These are phyloP conservation scores for Chimonanthus praecox DNA, from an alignment of 164 flowering plant species.

Conservation along the genomic window DNA sequence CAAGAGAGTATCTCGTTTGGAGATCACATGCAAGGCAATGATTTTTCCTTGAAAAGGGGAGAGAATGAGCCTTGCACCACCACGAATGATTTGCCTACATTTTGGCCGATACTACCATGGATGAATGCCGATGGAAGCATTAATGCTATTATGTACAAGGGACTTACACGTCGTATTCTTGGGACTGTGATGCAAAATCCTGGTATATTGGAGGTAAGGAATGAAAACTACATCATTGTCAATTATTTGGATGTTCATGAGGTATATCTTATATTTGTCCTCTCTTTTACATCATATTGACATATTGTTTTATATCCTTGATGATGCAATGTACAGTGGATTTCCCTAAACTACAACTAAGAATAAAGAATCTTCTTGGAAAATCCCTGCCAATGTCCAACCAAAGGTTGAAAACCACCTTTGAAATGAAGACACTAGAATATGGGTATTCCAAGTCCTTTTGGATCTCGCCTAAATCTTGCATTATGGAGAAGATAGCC, in stretches of 20 bases:
- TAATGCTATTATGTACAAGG: constrained; percentile 55
- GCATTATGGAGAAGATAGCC: too few species aligned
- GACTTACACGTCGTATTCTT: constrained; percentile 69
- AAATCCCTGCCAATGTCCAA: too few species aligned
- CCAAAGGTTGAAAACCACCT: too few species aligned
- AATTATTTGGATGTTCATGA: not conserved
- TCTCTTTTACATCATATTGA: too few species aligned
- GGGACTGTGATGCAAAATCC: constrained; percentile 93
- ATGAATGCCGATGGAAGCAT: constrained; percentile 86
- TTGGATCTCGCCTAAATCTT: too few species aligned
- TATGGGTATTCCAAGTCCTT: too few species aligned
- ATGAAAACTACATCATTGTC: not conserved
- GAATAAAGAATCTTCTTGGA: too few species aligned
- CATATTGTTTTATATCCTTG: too few species aligned
- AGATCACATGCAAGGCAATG: constrained; percentile 15
- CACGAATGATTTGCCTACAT: constrained; percentile 21
- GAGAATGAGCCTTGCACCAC: constrained; percentile 12
- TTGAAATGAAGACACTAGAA: too few species aligned
- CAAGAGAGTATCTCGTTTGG: constrained; percentile 11
- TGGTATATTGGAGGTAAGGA: constrained; percentile 81
- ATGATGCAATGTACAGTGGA: too few species aligned
- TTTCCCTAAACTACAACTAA: too few species aligned
- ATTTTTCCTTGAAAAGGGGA: constrained; percentile 10
- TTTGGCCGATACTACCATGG: constrained; percentile 84
- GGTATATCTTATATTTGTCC: not conserved